Base-by-base conservation (phyloP, 2,329 filamentous ascomycete species). In the Aspergillus tanneri region DNA sequence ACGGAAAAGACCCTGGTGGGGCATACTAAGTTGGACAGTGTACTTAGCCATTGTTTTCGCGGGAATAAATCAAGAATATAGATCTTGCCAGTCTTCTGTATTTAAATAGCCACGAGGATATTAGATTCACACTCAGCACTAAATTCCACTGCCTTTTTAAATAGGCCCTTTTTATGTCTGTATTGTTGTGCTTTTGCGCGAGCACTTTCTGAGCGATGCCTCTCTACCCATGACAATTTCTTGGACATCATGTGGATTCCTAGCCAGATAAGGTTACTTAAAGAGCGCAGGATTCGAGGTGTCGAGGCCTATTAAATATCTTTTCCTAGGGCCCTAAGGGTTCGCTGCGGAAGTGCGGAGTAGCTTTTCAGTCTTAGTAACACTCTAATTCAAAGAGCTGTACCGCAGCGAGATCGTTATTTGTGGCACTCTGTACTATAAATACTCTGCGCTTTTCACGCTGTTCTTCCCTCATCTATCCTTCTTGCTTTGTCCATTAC, bases 91-190 rank as follows among this genome's bases (percentile, higher is more conserved):
- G 50, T 47, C 49, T 56, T 56, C 23, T 24, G 43, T 22, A 56
- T 48, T 21, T 25, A 27, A 51, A 58, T 11, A 25, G 51, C 49
- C 14, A 58, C 11, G 10, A 58, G 27, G 7, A 56, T 43, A 39
- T 56, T 49, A 10, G 53, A 51, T 35, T 58, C 52, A 39, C 52
- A 58, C 30, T 56, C 45, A 25, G 51, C 43, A 25, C 43, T 47
- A 41, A 51, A 56, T 43, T 56, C 49, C 48, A 49, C 49, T 24
- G 51, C 53, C 35, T 58, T 58, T 24, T 58, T 54, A n/a, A 58
- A 56, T 11, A 57, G 50, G 8, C 46, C 21, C 12, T 21, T 54
- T 35, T 54, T 57, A 35, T 36, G 50, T 38, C 46, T 47, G 14
- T 52, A 39, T 35, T 55, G 55, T 47, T 55, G 53, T 23, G 50